Evolutionary conservation across 768 basidiomycete genomes (phyloP).

Genomic region (Auriculariales sp.): DNA sequence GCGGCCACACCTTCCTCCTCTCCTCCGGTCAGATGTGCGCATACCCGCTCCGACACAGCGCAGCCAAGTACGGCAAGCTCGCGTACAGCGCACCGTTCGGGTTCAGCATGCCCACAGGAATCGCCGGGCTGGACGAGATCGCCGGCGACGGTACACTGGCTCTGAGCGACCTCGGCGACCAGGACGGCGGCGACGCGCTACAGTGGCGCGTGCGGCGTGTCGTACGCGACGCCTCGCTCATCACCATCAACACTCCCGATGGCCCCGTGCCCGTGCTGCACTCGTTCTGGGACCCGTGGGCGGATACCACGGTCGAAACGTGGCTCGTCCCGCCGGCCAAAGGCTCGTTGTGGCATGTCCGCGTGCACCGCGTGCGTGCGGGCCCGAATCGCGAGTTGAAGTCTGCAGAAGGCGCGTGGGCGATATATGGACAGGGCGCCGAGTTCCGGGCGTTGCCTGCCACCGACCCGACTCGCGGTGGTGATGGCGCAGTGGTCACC

Average conservation of each 20-base stretch:
- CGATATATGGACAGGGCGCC: conserved; percentile 50
- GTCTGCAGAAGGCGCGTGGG: conserved; percentile 57
- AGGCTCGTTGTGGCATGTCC: conserved; percentile 49
- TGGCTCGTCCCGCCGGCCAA: conserved; percentile 53
- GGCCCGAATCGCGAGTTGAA: conserved; percentile 33
- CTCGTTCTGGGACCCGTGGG: conserved; percentile 65
- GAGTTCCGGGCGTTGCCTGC: conserved; percentile 47
- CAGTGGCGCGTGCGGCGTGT: conserved; percentile 58
- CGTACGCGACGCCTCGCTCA: conserved; percentile 44
- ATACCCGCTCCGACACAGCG: conserved; percentile 64
- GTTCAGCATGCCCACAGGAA: conserved; percentile 57
- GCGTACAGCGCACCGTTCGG: conserved; percentile 68
- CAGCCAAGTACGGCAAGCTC: conserved; percentile 68
- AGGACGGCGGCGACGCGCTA: conserved; percentile 54
- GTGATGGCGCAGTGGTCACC: conserved; percentile 18
- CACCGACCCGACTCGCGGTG: conserved; percentile 15
- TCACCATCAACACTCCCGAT: conserved; percentile 16
- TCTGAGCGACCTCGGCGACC: conserved; percentile 50
- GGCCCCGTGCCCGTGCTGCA: conserved; percentile 33
- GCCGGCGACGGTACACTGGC: conserved; percentile 60
- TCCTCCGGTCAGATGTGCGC: conserved; percentile 70
- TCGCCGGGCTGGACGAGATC: conserved; percentile 52
- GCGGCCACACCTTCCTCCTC: conserved; percentile 54
- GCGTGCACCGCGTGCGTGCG: conserved; percentile 47
- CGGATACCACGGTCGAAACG: conserved; percentile 57